These are phyloP conservation scores for Phaeodactylum tricornutum DNA, from an alignment of 108 stramenopile genomes.

Conservation along the genomic window DNA sequence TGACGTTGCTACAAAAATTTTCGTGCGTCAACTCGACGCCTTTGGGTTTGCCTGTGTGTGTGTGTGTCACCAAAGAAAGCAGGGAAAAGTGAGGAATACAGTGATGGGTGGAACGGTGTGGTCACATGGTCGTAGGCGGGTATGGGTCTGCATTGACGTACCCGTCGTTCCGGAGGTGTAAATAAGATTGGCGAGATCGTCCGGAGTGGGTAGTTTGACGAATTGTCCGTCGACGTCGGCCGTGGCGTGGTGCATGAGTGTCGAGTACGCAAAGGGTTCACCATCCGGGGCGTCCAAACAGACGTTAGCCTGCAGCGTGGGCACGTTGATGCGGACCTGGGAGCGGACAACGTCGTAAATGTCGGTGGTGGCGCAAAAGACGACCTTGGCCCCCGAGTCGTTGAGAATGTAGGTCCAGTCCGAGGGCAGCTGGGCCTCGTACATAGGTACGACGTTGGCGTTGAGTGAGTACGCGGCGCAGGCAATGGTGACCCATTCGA, in stretches of 20 bases:
- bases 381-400: conserved; percentile 63
- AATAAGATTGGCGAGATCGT: conserved; percentile 88
- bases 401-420: conserved; percentile 94
- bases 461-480: conserved; percentile 84
- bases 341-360: conserved; percentile 58
- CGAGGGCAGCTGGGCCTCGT: conserved; percentile 87
- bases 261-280: conserved; percentile 63
- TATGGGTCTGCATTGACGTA: no score
- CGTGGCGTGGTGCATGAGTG: conserved; percentile 36
- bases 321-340: conserved; percentile 64
- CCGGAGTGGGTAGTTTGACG: conserved; percentile 44
- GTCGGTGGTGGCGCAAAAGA: conserved; percentile 76
- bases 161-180: conserved; percentile 96
- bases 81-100: no score
- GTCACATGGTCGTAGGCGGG: no score
- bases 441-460: conserved; percentile 93
- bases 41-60: conserved; percentile 95
- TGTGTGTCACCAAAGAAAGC: no score
- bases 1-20: conserved; percentile 80
- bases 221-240: conserved; percentile 18
- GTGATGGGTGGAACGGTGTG: no score
- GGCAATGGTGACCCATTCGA: conserved; percentile 86
- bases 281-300: conserved; percentile 65
- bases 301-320: conserved; percentile 47
- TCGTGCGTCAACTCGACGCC: conserved; percentile 86